Evolutionary conservation across 768 basidiomycete species (phyloP), one percentile per base, ranked within the genome.

Genomic region (Termitomyces titanicus): DNA sequence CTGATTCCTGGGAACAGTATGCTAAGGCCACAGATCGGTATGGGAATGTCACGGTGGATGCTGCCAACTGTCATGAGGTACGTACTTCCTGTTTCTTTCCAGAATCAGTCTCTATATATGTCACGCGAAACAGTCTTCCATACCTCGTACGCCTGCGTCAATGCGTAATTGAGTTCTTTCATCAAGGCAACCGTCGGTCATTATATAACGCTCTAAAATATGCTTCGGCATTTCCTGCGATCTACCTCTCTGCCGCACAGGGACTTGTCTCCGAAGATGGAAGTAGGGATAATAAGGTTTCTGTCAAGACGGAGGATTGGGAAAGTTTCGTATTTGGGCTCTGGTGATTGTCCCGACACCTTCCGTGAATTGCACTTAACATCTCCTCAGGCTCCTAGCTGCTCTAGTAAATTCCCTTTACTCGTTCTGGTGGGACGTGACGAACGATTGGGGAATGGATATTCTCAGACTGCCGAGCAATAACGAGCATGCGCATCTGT

Each of bases 351-450:
- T 37, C 18, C 13, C 20, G 1, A 29, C 9, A 31, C 24, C 25
- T 50, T 45, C 22, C 47, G 31, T 13, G 11, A 42, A 43, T 38
- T 45, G 6, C 37, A 31, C 60, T n/a, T 31, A 62, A 58, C 29
- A 40, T 29, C 39, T 20, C 7, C 18, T 9, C 54, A 96, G 94
- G 94, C 70, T 98, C 15, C 70, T 97, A 43, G 82, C 87, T 10
- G 94, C 92, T 22, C 79, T 82, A 34, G 68, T 96, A 64, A 98
- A 98, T 70, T 96, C 95, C 3, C 68, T 90, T 29, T 99, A 93
- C 70, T 95, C 94, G 3, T 98, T 96, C 70, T 99, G 94, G 92
- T 99, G 97, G 97, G 97, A 98, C 71, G 81, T 98, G 40, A 94
- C 92, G 46, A 92, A 96, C 68, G 97, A 99, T 68, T 99, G 96